Evolutionary conservation across 2,329 filamentous ascomycete species (phyloP).

Genomic region (Orbilia blumenaviensis): DNA sequence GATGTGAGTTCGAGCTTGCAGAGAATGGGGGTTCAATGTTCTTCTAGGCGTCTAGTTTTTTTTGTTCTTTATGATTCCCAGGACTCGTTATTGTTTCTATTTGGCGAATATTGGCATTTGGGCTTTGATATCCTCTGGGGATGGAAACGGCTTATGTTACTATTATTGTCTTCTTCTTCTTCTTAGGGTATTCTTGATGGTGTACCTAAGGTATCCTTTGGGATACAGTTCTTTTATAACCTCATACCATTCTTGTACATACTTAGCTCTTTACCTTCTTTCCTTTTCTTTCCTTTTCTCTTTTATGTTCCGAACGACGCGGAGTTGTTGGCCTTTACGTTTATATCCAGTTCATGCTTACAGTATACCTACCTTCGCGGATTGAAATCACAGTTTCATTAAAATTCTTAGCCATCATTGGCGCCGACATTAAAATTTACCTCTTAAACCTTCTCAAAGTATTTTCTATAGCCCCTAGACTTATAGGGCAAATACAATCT

Average conservation of each 20-base stretch:
- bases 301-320: conserved; percentile 5
- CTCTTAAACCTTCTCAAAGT: neutral
- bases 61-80: conserved; percentile 22
- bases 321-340: conserved; percentile 28
- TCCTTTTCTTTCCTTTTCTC: neutral
- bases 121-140: conserved; percentile 10
- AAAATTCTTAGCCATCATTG: conserved; percentile 10
- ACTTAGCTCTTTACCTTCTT: neutral
- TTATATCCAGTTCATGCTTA: too few species aligned
- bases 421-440: neutral
- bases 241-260: conserved; percentile 32
- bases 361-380: conserved; percentile 3
- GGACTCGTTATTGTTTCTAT: conserved; percentile 19
- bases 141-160: conserved; percentile 16
- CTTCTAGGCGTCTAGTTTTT: conserved; percentile 52
- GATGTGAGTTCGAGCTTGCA: conserved; percentile 57
- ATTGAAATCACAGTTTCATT: conserved; percentile 20
- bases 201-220: conserved; percentile 8
- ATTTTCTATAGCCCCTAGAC: neutral
- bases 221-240: neutral
- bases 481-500: neutral
- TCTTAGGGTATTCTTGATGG: conserved; percentile 4
- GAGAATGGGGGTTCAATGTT: conserved; percentile 56
- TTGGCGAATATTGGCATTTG: conserved; percentile 27
- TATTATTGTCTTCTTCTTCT: neutral